These are phyloP conservation scores for Yamadazyma insecticola DNA, from an alignment of 805 yeast genomes.

Conservation along the genomic window DNA sequence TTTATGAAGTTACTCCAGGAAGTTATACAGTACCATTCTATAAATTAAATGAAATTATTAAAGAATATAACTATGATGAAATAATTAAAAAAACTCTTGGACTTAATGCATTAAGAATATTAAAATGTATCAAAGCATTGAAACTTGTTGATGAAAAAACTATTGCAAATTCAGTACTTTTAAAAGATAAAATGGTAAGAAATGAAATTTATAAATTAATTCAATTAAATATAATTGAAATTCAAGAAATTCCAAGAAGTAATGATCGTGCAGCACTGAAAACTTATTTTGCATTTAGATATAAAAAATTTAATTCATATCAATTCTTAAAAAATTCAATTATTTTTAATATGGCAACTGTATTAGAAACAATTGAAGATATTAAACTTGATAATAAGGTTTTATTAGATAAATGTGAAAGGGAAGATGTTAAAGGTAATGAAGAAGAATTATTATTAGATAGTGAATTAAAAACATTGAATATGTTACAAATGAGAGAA, in stretches of 20 bases:
- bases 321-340: conserved; percentile 37
- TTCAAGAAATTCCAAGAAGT: conserved; percentile 92
- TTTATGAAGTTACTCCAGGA: conserved; percentile 54
- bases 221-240: conserved; percentile 67
- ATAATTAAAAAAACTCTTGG: conserved; percentile 61
- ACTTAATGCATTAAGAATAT: conserved; percentile 60
- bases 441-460: conserved; percentile 72
- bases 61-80: conserved; percentile 51
- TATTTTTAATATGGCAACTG: conserved; percentile 49
- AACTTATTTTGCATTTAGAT: conserved; percentile 78
- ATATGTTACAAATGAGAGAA: conserved; percentile 55
- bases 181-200: conserved; percentile 75
- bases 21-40: conserved; percentile 59
- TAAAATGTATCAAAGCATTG: conserved; percentile 69
- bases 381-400: conserved; percentile 59
- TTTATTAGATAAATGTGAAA: conserved; percentile 71
- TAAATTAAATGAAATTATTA: conserved; percentile 41
- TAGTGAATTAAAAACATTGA: conserved; percentile 70
- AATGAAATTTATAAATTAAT: conserved; percentile 64
- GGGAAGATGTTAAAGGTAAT: conserved; percentile 86
- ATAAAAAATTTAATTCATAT: conserved; percentile 38
- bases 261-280: conserved; percentile 88
- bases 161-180: conserved; percentile 66
- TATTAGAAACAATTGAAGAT: conserved; percentile 45
- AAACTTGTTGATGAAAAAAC: conserved; percentile 81